Evolutionary conservation across 352 stramenopile species (phyloP), one percentile per base, ranked within the genome.

Genomic region (Pythium utonaiense): DNA sequence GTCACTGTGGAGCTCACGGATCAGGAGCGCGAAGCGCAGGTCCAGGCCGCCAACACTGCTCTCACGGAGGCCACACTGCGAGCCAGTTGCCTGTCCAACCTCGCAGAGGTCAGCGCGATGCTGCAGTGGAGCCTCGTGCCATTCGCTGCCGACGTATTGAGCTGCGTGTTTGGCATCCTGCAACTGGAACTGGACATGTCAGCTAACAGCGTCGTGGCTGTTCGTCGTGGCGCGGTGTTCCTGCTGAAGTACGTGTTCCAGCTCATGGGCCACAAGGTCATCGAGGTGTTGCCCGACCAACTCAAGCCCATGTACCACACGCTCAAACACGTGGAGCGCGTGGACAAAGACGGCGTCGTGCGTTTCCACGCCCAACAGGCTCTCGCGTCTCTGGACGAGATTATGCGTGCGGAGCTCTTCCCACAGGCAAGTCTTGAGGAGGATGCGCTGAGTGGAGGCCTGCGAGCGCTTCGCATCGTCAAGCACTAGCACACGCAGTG

Each of bases 1-100:
- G 33, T 16, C 2, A 27, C 40, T 3, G 13, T 9, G 1, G 40
- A 51, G 12, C 52, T 12, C 22, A 55, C 33, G 3, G 62, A 69
- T 6, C 31, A 42, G 2, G 48, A 64, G 30, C 33, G 13, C 1
- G 55, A 66, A 17, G 38, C 55, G 14, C 27, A 53, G 0, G 13
- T 49, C 17, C 33, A 55, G 25, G 62, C 44, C 9, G 55, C 65
- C n/a, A 62, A 42, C 9, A 50, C 63, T 22, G 59, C 68, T 7
- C 57, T 91, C 22, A 73, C 66, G 6, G 66, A 74, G 17, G 77
- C 80, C 28, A 95, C 84, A 31, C 62, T 93, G 28, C 82, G 86
- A 10, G 83, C 86, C 21, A 95, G 86, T 49, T 95, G 83, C 62
- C 54, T 95, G 33, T 95, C 86, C n/a, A 95, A 95, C 49, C 66